A percentile compares a stretch with the other conserved stretches of the same genome.
phyloP scores from a whole-genome alignment of 2,329 filamentous ascomycete species.

The Penicillium sp. region DNA sequence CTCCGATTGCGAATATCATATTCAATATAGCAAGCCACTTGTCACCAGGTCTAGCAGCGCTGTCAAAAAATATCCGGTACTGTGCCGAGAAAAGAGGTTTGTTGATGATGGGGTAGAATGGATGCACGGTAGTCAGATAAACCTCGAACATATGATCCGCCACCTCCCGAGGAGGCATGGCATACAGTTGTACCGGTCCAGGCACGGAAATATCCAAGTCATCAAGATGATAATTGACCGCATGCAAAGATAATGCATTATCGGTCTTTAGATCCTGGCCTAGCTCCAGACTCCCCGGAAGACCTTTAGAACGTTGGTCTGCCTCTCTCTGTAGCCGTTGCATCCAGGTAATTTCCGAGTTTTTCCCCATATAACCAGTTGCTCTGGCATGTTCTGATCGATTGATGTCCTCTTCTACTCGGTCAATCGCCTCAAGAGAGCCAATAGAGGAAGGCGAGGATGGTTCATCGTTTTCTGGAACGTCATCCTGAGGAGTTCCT shows the following conservation, averaged over 20 bases:
- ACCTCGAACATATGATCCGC: constrained; percentile 46
- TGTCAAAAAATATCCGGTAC: constrained; percentile 42
- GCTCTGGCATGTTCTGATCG: constrained; percentile 37
- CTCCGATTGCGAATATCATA: constrained; percentile 48
- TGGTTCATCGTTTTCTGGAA: constrained; percentile 26
- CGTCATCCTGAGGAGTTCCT: constrained; percentile 32
- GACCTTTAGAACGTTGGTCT: constrained; percentile 32
- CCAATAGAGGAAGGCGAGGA: constrained; percentile 40
- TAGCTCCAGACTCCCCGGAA: constrained; percentile 31
- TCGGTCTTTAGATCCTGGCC: constrained; percentile 30
- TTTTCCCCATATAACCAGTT: constrained; percentile 49
- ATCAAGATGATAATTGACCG: constrained; percentile 46
- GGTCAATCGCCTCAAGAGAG: constrained; percentile 47
- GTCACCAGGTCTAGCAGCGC: constrained; percentile 35
- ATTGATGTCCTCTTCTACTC: constrained; percentile 48
- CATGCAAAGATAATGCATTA: constrained; percentile 34
- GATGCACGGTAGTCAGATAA: constrained; percentile 45
- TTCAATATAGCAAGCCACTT: constrained; percentile 49
- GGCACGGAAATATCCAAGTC: constrained; percentile 44
- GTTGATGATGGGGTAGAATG: constrained; percentile 48
- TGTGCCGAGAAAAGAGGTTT: constrained; percentile 42
- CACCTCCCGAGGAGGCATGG: constrained; percentile 41
- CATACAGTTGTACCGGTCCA: constrained; percentile 44
- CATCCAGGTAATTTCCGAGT: constrained; percentile 49
- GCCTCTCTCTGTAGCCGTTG: constrained; percentile 44